phyloP scores from a whole-genome alignment of 2,329 filamentous ascomycete genomes.

The Eutypella sp. region DNA sequence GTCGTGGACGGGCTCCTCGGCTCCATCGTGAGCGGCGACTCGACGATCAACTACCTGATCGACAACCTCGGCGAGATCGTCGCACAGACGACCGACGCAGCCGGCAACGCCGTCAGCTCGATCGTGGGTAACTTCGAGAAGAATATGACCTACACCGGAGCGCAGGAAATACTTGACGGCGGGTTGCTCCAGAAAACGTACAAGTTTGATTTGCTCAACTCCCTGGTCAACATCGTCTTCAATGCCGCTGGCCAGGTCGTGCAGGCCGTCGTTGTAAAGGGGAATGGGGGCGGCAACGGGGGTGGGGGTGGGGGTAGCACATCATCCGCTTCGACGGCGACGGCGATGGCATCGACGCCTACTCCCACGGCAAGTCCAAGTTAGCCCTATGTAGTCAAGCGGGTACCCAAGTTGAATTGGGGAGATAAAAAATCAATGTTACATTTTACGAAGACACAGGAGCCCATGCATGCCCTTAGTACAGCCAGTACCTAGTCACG shows the following conservation, averaged over 20 bases:
- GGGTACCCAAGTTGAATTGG: no score
- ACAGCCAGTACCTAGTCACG: not conserved
- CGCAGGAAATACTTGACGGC: constrained; percentile 27
- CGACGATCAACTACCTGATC: constrained; percentile 49
- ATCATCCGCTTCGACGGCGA: constrained; percentile 6
- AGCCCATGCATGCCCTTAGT: no score
- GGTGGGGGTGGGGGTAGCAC: constrained; percentile 10
- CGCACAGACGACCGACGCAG: constrained; percentile 48
- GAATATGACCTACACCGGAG: constrained; percentile 52
- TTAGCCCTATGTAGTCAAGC: not conserved
- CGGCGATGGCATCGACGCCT: constrained; percentile 6
- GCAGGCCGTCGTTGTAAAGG: constrained; percentile 32
- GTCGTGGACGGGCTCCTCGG: constrained; percentile 55
- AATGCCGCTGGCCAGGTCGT: constrained; percentile 46
- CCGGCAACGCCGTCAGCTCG: constrained; percentile 37
- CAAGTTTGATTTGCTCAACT: constrained; percentile 39
- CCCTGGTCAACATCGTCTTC: constrained; percentile 46
- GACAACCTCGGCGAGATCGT: constrained; percentile 61
- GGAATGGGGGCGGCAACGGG: constrained; percentile 9
- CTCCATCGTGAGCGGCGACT: constrained; percentile 51
- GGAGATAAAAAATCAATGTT: no score
- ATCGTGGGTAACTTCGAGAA: constrained; percentile 54
- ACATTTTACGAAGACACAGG: no score
- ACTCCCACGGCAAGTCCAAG: not conserved
- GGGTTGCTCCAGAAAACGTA: constrained; percentile 41